A percentile compares a stretch with the other conserved stretches of the same genome.
Evolutionary conservation across 495 filamentous ascomycete genomes (phyloP).

Genomic region (Cladorrhinum samala): DNA sequence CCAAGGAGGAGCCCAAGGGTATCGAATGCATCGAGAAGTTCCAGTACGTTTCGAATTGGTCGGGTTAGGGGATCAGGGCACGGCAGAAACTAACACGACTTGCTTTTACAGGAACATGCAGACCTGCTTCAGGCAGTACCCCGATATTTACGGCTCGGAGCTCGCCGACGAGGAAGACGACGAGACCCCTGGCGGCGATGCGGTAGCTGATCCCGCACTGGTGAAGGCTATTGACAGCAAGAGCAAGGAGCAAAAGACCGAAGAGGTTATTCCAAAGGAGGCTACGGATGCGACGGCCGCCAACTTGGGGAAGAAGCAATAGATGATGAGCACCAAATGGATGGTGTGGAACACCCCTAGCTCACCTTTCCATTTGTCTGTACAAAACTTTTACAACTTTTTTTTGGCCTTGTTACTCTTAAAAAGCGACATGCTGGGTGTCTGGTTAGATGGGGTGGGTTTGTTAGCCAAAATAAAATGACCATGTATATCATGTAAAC

Average conservation of each 20-base stretch:
- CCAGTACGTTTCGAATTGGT: constrained; percentile 74
- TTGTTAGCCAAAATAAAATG: constrained; percentile 11
- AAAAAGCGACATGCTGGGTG: neutral
- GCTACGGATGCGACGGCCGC: constrained; percentile 23
- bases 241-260: constrained; percentile 7
- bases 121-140: constrained; percentile 87
- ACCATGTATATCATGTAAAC: constrained; percentile 16
- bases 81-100: constrained; percentile 21
- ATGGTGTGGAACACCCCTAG: neutral
- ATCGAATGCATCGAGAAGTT: constrained; percentile 98
- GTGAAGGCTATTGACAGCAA: constrained; percentile 1
- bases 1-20: constrained; percentile 91
- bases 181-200: constrained; percentile 10
- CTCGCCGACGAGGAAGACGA: constrained; percentile 76
- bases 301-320: constrained; percentile 22
- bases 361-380: neutral
- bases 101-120: constrained; percentile 84
- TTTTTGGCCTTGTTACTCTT: neutral
- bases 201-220: constrained; percentile 5
- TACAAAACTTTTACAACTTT: constrained; percentile 3
- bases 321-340: too few relatives aligned
- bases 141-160: constrained; percentile 88
- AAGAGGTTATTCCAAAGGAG: constrained; percentile 14
- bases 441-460: constrained; percentile 3
- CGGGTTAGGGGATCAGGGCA: too few relatives aligned